Evolutionary conservation across 306 rosid species (phyloP).

Genomic region (Dryas alaskensis): DNA sequence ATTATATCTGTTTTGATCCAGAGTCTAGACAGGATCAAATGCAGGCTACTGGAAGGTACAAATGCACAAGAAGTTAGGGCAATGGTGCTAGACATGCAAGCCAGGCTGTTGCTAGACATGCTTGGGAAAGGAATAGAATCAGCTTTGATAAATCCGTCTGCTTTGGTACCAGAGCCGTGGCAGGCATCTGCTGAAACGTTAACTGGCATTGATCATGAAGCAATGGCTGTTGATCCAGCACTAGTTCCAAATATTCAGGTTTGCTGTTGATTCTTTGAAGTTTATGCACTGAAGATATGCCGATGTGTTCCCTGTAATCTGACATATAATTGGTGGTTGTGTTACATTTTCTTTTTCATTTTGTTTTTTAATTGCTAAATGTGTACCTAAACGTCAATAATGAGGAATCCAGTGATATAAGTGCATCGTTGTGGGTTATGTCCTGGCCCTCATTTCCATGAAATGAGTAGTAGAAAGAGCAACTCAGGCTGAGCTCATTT

Average conservation of each 20-base stretch:
- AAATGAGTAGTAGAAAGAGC: neutral
- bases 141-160: slow-evolving; percentile 81
- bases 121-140: slow-evolving; percentile 98
- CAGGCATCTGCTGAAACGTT: slow-evolving; percentile 70
- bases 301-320: neutral
- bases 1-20: slow-evolving; percentile 42
- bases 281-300: neutral
- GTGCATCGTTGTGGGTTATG: neutral
- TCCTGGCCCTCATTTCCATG: neutral
- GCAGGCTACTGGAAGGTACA: slow-evolving; percentile 92
- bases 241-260: slow-evolving; percentile 85
- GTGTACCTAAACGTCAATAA: neutral
- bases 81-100: slow-evolving; percentile 99
- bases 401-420: neutral
- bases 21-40: slow-evolving; percentile 98
- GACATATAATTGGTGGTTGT: neutral
- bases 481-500: neutral
- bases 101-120: slow-evolving; percentile 96
- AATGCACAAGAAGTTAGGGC: slow-evolving; percentile 99
- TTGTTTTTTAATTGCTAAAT: neutral
- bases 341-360: neutral
- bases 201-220: slow-evolving; percentile 76
- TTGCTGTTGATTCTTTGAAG: slow-evolving; percentile 10
- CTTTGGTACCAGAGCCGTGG: slow-evolving; percentile 90
- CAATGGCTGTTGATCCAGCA: slow-evolving; percentile 91